Conservation (phyloP, 805 yeast genomes). For the Yamadazyma laniorum region DNA sequence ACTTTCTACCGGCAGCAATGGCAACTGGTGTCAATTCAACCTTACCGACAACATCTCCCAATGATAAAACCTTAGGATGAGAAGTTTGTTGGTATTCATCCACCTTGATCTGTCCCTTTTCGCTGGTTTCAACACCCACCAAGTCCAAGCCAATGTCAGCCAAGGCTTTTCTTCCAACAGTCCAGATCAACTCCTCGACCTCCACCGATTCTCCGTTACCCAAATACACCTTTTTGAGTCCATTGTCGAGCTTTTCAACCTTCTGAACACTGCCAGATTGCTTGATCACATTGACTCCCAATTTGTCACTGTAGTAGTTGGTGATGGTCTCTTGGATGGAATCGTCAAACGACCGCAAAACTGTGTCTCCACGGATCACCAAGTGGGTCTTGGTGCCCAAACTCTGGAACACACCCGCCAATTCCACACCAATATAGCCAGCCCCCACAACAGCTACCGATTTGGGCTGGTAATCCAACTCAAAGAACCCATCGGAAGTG, state of each 20-base stretch:
- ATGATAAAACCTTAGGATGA: slow-evolving; percentile 67
- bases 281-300: slow-evolving; percentile 81
- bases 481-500: slow-evolving; percentile 89
- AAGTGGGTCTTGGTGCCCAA: slow-evolving; percentile 84
- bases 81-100: slow-evolving; percentile 88
- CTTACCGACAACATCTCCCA: slow-evolving; percentile 93
- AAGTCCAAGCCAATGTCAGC: slow-evolving; percentile 73
- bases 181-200: slow-evolving; percentile 88
- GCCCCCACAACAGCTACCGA: slow-evolving; percentile 95
- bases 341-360: slow-evolving; percentile 84
- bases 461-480: slow-evolving; percentile 78
- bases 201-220: slow-evolving; percentile 38
- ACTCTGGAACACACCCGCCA: slow-evolving; percentile 90
- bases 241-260: slow-evolving; percentile 33
- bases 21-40: slow-evolving; percentile 98
- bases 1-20: slow-evolving; percentile 94
- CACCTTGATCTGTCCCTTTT: slow-evolving; percentile 62
- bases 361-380: slow-evolving; percentile 87
- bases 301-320: slow-evolving; percentile 68
- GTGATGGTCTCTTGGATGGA: slow-evolving; percentile 78
- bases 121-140: slow-evolving; percentile 65
- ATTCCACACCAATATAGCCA: slow-evolving; percentile 95
- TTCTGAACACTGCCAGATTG: slow-evolving; percentile 44
- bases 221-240: slow-evolving; percentile 36
- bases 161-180: slow-evolving; percentile 84